A percentile compares a stretch with the other conserved stretches of the same genome.
These are phyloP conservation scores for Nyctanthes arbortristis DNA, from an alignment of 257 asterid species.

Conservation along the genomic window DNA sequence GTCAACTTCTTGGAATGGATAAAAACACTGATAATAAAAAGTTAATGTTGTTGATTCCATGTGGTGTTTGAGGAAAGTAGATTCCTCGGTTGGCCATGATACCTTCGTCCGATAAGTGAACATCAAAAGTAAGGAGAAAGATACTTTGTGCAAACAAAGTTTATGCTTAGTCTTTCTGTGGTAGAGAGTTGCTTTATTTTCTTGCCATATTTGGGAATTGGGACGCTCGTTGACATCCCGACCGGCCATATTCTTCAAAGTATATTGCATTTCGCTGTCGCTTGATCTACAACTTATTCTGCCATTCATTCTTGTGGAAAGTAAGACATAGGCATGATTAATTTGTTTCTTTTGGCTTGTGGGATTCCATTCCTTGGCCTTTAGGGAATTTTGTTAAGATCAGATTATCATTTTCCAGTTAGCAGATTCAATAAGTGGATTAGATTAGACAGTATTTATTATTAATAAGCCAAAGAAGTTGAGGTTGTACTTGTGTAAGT, in stretches of 20 bases:
- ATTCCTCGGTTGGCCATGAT: slow-evolving; percentile 29
- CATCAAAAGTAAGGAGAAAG: slow-evolving; percentile 17
- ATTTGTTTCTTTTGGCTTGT: slow-evolving; percentile 23
- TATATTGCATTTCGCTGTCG: slow-evolving; percentile 29
- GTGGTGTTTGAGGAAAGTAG: slow-evolving; percentile 39
- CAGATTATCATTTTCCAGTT: slow-evolving; percentile 25
- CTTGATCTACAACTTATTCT: slow-evolving; percentile 22
- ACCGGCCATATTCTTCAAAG: slow-evolving; percentile 22
- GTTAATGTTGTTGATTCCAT: slow-evolving; percentile 30
- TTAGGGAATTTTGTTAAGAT: slow-evolving; percentile 29
- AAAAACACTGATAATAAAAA: slow-evolving; percentile 12
- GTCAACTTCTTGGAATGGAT: slow-evolving; percentile 21
- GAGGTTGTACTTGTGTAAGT: neutral
- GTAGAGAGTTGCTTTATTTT: slow-evolving; percentile 22
- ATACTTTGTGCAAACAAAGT: slow-evolving; percentile 36
- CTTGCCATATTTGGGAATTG: slow-evolving; percentile 31
- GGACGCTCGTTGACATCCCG: slow-evolving; percentile 16
- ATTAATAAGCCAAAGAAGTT: too few species aligned
- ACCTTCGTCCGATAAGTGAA: slow-evolving; percentile 19
- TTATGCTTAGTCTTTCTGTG: slow-evolving; percentile 28
- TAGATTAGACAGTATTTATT: neutral
- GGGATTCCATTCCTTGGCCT: slow-evolving; percentile 20
- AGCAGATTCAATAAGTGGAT: neutral
- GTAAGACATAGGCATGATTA: slow-evolving; percentile 25
- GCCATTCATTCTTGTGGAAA: slow-evolving; percentile 33